Conservation (phyloP, 371 early-diverging fungal genomes). For the Blastocladiella emersonii region DNA sequence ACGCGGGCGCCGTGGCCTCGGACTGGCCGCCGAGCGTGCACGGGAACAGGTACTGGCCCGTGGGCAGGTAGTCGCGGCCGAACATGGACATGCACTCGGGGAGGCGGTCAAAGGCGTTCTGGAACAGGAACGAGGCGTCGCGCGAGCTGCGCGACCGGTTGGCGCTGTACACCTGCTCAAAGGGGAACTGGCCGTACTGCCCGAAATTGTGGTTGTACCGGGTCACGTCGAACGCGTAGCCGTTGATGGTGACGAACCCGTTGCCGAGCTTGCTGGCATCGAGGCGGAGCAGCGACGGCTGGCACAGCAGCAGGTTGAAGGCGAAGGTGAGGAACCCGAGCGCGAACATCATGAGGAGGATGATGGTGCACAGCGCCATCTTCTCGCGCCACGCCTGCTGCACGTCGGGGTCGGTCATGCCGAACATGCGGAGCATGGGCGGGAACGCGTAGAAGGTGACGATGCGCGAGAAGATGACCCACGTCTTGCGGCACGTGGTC, state of each 20-base stretch:
- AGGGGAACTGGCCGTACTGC: not conserved
- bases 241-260: not conserved
- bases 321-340: not conserved
- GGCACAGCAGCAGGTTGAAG: not conserved
- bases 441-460: slow-evolving; percentile 57
- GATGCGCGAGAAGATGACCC: slow-evolving; percentile 59
- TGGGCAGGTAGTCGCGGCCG: not conserved
- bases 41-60: not conserved
- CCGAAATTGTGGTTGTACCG: slow-evolving; percentile 11
- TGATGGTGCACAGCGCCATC: slow-evolving; percentile 59
- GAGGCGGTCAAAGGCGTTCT: not conserved
- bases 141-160: not conserved
- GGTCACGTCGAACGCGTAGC: slow-evolving; percentile 25
- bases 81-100: not conserved
- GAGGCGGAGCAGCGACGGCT: not conserved
- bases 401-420: slow-evolving; percentile 70
- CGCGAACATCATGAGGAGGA: slow-evolving; percentile 17
- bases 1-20: not conserved
- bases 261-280: not conserved
- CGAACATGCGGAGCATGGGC: slow-evolving; percentile 26
- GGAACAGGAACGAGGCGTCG: not conserved
- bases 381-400: slow-evolving; percentile 90
- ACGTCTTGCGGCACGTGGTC: slow-evolving; percentile 11
- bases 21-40: not conserved
- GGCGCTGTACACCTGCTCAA: not conserved